Evolutionary conservation across 202 grass and related monocot species (phyloP).

Genomic region (Panicum virgatum): DNA sequence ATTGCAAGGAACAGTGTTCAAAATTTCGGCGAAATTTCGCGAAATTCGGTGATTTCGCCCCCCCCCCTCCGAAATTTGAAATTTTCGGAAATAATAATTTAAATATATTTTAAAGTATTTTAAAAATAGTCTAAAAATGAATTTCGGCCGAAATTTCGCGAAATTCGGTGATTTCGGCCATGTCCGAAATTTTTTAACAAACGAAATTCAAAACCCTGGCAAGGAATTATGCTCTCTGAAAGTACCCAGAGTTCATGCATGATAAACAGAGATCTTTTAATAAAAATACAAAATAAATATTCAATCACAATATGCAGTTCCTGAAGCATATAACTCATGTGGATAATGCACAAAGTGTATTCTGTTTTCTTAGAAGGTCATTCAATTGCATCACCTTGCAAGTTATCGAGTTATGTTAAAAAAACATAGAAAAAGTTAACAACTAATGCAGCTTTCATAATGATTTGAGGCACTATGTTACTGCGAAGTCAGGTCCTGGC

Average conservation of each 20-base stretch:
- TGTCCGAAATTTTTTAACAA: too few species aligned
- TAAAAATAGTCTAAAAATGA: too few species aligned
- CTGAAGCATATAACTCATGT: not conserved
- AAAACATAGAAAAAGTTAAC: not conserved
- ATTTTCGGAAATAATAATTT: too few species aligned
- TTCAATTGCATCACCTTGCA: slow-evolving; percentile 5
- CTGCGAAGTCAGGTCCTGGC: not conserved
- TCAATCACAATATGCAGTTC: not conserved
- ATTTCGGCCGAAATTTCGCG: too few species aligned
- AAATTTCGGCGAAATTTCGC: too few species aligned
- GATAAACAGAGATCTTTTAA: not conserved
- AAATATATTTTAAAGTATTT: too few species aligned
- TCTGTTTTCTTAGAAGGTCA: not conserved
- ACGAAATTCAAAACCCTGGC: too few species aligned
- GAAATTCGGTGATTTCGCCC: too few species aligned
- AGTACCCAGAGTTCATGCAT: not conserved
- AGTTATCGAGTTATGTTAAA: not conserved
- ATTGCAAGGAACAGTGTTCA: not conserved
- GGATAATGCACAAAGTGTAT: not conserved
- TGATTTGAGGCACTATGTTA: not conserved
- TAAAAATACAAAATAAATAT: slow-evolving; percentile 5
- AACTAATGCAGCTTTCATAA: not conserved
- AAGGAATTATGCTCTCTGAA: not conserved
- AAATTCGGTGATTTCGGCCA: too few species aligned
- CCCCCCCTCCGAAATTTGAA: too few species aligned